Conservation (phyloP, 1,284 basidiomycete genomes). For the Taiwanofungus camphoratus region DNA sequence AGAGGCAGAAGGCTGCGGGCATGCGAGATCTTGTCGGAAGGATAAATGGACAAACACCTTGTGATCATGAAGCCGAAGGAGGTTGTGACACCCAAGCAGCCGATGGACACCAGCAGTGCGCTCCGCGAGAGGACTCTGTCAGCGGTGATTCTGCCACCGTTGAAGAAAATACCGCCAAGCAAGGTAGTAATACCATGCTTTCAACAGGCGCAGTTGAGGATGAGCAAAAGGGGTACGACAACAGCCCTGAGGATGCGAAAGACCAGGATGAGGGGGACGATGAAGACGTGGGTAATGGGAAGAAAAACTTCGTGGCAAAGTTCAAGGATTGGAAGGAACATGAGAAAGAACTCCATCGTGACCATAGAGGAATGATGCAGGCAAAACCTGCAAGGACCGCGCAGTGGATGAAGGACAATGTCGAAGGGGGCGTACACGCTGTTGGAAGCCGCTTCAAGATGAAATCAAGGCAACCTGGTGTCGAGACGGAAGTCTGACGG, state of each 20-base stretch:
- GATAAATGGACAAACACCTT: conserved; percentile 10
- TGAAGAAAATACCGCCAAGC: conserved; percentile 13
- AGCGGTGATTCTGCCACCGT: conserved; percentile 12
- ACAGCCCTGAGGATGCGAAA: conserved; percentile 22
- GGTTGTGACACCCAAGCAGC: conserved; percentile 12
- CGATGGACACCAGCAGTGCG: conserved; percentile 8
- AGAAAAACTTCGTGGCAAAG: conserved; percentile 28
- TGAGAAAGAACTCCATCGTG: conserved; percentile 37
- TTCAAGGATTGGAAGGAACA: conserved; percentile 34
- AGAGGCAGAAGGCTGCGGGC: conserved; percentile 33
- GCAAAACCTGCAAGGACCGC: conserved; percentile 42
- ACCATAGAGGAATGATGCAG: conserved; percentile 48
- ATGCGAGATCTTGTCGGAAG: conserved; percentile 31
- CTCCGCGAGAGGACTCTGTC: not conserved
- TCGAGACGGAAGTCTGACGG: conserved; percentile 31
- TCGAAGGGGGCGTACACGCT: conserved; percentile 28
- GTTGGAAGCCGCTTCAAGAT: conserved; percentile 30
- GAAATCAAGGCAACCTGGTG: conserved; percentile 28
- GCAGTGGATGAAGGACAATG: conserved; percentile 45
- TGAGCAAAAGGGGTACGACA: conserved; percentile 31
- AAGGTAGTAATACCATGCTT: conserved; percentile 23
- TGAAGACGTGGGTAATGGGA: conserved; percentile 25
- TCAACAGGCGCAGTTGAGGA: conserved; percentile 38
- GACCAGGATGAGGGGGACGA: conserved; percentile 30
- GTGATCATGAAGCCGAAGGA: conserved; percentile 12